These are phyloP conservation scores for Wickerhamiella dianesei DNA, from an alignment of 805 yeast species.

Conservation along the genomic window DNA sequence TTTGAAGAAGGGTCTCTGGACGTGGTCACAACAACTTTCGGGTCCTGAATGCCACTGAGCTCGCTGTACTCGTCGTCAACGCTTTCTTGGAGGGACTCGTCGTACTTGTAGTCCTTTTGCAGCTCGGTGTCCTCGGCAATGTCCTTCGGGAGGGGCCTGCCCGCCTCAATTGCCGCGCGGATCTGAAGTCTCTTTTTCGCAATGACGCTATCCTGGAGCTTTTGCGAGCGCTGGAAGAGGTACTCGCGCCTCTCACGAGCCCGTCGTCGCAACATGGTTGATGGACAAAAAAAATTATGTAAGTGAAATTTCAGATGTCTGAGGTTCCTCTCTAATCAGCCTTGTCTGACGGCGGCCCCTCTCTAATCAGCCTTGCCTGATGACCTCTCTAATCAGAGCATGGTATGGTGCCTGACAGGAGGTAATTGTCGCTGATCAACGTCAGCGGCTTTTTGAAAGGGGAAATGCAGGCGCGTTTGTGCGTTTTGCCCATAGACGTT, in stretches of 20 bases:
- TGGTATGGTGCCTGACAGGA: too few relatives aligned
- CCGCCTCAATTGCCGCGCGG: conserved; percentile 78
- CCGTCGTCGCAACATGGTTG: conserved; percentile 59
- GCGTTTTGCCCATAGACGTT: too few relatives aligned
- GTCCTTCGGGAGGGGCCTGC: conserved; percentile 81
- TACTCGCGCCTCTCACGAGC: conserved; percentile 96
- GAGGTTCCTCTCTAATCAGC: too few relatives aligned
- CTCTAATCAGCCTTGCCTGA: too few relatives aligned
- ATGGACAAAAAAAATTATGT: neutral
- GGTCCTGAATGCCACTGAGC: conserved; percentile 77
- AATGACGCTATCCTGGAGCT: conserved; percentile 75
- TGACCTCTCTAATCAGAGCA: too few relatives aligned
- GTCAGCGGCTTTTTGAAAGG: too few relatives aligned
- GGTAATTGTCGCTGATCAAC: too few relatives aligned
- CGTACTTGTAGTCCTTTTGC: conserved; percentile 72
- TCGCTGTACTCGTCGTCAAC: conserved; percentile 88
- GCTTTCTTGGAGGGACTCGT: conserved; percentile 52
- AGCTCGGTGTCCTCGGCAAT: conserved; percentile 73
- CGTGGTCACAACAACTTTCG: conserved; percentile 83
- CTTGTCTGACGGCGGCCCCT: too few relatives aligned
- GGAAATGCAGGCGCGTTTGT: too few relatives aligned
- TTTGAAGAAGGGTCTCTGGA: conserved; percentile 82
- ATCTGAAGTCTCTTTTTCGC: conserved; percentile 78
- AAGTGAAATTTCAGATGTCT: neutral
- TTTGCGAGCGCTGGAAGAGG: conserved; percentile 74